These are phyloP conservation scores for Claviceps sorghi DNA, from an alignment of 2,329 filamentous ascomycete genomes.

Conservation along the genomic window DNA sequence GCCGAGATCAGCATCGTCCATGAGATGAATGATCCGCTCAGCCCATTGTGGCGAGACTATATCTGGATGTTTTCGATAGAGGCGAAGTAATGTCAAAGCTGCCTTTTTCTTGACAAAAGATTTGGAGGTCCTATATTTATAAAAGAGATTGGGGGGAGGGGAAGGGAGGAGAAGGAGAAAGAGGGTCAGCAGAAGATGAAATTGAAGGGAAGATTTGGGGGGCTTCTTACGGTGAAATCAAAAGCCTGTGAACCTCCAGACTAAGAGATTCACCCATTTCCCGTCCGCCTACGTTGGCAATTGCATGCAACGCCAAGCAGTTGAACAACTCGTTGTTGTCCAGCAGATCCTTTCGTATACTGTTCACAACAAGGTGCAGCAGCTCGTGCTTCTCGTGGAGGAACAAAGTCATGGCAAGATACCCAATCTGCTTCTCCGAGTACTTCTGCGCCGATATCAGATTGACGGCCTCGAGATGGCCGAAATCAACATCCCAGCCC, in stretches of 20 bases:
- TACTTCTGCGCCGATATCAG: slow-evolving; percentile 94
- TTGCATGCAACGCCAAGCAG: slow-evolving; percentile 88
- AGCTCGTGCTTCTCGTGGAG: slow-evolving; percentile 95
- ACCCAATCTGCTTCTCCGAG: slow-evolving; percentile 98
- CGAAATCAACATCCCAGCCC: slow-evolving; percentile 98
- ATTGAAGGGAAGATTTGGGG: not conserved
- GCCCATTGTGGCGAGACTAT: slow-evolving; percentile 96
- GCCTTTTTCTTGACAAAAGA: slow-evolving; percentile 99
- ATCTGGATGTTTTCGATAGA: slow-evolving; percentile 87
- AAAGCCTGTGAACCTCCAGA: slow-evolving; percentile 75
- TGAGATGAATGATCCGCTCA: slow-evolving; percentile 93
- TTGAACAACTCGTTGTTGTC: slow-evolving; percentile 97
- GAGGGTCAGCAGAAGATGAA: not conserved
- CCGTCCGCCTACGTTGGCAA: slow-evolving; percentile 89
- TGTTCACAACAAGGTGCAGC: slow-evolving; percentile 92
- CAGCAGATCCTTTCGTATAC: slow-evolving; percentile 87
- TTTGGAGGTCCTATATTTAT: slow-evolving; percentile 49
- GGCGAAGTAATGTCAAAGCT: slow-evolving; percentile 74
- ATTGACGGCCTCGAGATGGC: slow-evolving; percentile 94
- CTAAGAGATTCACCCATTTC: slow-evolving; percentile 96
- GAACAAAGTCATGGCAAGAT: slow-evolving; percentile 92
- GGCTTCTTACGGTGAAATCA: slow-evolving; percentile 73
- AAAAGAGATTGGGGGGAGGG: not conserved
- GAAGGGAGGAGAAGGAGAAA: not conserved
- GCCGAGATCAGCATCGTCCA: slow-evolving; percentile 91